phyloP scores from a whole-genome alignment of 2,329 filamentous ascomycete species.

The Colletotrichum spaethianum region DNA sequence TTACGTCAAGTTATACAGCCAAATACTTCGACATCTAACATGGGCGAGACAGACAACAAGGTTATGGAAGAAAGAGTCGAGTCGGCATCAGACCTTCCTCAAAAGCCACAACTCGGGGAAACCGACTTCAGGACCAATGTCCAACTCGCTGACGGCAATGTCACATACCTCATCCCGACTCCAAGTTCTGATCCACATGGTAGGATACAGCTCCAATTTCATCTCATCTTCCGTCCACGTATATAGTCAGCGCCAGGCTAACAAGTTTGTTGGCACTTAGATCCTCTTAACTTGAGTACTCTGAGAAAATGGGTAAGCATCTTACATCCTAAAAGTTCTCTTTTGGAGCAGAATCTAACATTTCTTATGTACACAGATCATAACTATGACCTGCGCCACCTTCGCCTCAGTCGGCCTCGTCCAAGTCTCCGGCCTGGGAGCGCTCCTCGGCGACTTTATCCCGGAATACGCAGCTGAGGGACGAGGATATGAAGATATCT shows the following conservation, averaged over 20 bases:
- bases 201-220: neutral
- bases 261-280: neutral
- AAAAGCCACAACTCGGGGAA: neutral
- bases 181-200: constrained; percentile 51
- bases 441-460: constrained; percentile 27
- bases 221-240: neutral
- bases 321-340: rapidly evolving
- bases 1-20: neutral
- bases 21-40: neutral
- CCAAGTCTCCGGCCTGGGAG: constrained; percentile 29
- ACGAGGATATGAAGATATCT: constrained; percentile 27
- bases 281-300: constrained; percentile 27
- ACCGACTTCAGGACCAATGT: constrained; percentile 41
- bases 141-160: constrained; percentile 49
- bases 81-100: constrained; percentile 5
- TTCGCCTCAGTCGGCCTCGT: constrained; percentile 23
- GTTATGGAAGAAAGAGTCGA: constrained; percentile 26
- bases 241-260: neutral
- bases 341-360: rapidly evolving
- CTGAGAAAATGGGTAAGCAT: constrained; percentile 24
- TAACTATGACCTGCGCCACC: constrained; percentile 23
- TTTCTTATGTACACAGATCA: neutral
- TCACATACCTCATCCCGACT: constrained; percentile 51
- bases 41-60: constrained; percentile 32
- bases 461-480: constrained; percentile 29